phyloP scores from a whole-genome alignment of 306 rosid species.

The Lithocarpus polystachyus region DNA sequence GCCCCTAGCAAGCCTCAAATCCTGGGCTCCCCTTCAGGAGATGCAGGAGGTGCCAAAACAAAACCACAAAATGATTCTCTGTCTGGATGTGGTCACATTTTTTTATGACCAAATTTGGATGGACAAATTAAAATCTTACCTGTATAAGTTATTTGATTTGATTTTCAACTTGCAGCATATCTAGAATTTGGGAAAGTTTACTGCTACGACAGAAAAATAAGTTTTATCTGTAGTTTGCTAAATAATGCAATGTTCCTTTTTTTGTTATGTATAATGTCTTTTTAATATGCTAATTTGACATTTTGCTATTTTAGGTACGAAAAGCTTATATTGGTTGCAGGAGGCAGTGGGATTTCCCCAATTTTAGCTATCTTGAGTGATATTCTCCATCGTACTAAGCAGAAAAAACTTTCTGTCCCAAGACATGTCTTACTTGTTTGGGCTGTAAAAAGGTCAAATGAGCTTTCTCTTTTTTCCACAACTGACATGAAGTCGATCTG shows the following conservation, averaged over 20 bases:
- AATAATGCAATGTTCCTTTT: neutral
- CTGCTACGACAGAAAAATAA: neutral
- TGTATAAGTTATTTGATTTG: too few species aligned
- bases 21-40: too few species aligned
- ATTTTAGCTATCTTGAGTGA: conserved; percentile 91
- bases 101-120: too few species aligned
- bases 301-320: conserved; percentile 60
- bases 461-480: conserved; percentile 74
- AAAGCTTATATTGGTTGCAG: conserved; percentile 85
- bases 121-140: too few species aligned
- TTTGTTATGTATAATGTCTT: neutral
- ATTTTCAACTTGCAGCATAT: neutral
- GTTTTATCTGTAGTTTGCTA: neutral
- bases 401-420: conserved; percentile 64
- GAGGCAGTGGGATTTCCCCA: conserved; percentile 94
- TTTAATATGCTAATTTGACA: conserved; percentile 4
- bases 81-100: too few species aligned
- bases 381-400: conserved; percentile 67
- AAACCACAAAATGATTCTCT: too few species aligned
- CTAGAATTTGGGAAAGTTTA: neutral
- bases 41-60: too few species aligned
- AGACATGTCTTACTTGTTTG: conserved; percentile 68
- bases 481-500: conserved; percentile 64
- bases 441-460: conserved; percentile 79
- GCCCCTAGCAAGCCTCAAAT: too few species aligned